Evolutionary conservation across 1,284 basidiomycete genomes (phyloP).

Genomic region (Ustilago cynodontis): DNA sequence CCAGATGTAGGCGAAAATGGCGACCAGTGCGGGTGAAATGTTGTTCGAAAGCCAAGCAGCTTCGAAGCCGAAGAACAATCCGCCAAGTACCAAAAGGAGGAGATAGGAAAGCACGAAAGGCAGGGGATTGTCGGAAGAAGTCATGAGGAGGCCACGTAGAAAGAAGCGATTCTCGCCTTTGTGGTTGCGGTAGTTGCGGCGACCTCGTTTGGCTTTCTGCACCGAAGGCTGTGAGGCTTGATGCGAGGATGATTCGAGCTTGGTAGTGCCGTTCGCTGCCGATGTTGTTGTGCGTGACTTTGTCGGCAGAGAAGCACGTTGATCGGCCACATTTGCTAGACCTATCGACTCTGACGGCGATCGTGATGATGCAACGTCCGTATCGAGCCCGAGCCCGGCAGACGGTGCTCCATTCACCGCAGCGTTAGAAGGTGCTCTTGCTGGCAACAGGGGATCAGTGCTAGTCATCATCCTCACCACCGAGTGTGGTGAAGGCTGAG

Average conservation of each 20-base stretch:
- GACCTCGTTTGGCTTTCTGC: slow-evolving; percentile 14
- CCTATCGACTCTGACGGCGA: background rate
- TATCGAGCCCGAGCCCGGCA: slow-evolving; percentile 19
- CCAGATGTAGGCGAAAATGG: slow-evolving; percentile 60
- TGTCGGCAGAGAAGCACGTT: slow-evolving; percentile 11
- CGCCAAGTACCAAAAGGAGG: slow-evolving; percentile 55
- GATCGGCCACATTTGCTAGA: background rate
- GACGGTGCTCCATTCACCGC: background rate
- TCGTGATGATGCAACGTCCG: background rate
- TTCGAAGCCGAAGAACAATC: slow-evolving; percentile 63
- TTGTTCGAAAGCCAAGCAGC: slow-evolving; percentile 53
- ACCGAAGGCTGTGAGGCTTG: background rate
- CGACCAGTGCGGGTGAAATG: slow-evolving; percentile 56
- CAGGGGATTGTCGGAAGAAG: slow-evolving; percentile 58
- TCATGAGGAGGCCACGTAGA: slow-evolving; percentile 58
- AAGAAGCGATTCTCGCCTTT: slow-evolving; percentile 60
- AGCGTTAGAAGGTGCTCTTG: slow-evolving; percentile 11
- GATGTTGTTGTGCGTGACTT: background rate
- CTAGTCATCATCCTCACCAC: slow-evolving; percentile 43
- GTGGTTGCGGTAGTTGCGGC: slow-evolving; percentile 49
- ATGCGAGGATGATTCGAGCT: background rate
- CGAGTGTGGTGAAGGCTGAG: slow-evolving; percentile 33
- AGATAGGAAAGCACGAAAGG: slow-evolving; percentile 53
- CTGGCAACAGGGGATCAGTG: slow-evolving; percentile 38
- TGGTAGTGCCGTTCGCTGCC: slow-evolving; percentile 1